These are phyloP conservation scores for Hymenoscyphus albidus DNA, from an alignment of 2,329 filamentous ascomycete genomes.

Conservation along the genomic window DNA sequence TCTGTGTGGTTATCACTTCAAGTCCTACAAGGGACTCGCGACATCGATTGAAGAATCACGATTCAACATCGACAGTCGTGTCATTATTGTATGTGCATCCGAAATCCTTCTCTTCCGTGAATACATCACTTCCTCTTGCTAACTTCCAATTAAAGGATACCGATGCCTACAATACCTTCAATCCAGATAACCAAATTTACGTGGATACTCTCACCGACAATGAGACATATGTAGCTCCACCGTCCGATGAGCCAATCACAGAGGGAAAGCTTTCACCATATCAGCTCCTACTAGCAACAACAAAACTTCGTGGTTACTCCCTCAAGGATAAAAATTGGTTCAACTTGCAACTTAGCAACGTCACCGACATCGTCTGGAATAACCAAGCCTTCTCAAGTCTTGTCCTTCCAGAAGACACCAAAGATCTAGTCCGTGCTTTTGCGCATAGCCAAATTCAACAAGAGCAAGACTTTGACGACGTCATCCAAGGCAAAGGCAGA, in stretches of 20 bases:
- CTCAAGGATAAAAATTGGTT: slow-evolving; percentile 46
- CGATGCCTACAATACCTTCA: slow-evolving; percentile 11
- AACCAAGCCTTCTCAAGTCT: slow-evolving; percentile 44
- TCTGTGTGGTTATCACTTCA: slow-evolving; percentile 9
- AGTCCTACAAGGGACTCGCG: slow-evolving; percentile 5
- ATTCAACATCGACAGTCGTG: slow-evolving; percentile 7
- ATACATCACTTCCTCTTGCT: neutral
- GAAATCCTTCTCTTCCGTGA: too few relatives aligned
- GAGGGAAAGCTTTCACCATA: slow-evolving; percentile 4
- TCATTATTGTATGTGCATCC: slow-evolving; percentile 6
- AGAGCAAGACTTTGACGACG: slow-evolving; percentile 21
- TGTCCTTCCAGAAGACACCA: slow-evolving; percentile 46
- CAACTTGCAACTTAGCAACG: slow-evolving; percentile 26
- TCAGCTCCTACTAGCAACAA: slow-evolving; percentile 6
- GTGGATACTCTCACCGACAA: neutral
- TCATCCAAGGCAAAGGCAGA: slow-evolving; percentile 37
- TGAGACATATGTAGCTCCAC: slow-evolving; percentile 4
- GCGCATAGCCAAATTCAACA: slow-evolving; percentile 42
- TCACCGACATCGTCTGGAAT: slow-evolving; percentile 37
- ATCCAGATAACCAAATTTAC: slow-evolving; percentile 4
- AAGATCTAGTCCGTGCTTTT: slow-evolving; percentile 46
- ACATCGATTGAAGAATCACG: slow-evolving; percentile 5
- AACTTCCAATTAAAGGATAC: neutral
- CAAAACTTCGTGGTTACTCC: slow-evolving; percentile 37
- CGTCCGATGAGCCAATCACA: neutral